Percentiles rank a stretch among this genome's conserved stretches.
These are phyloP conservation scores for Aspergillus vadensis DNA, from an alignment of 2,329 filamentous ascomycete species.

Conservation along the genomic window DNA sequence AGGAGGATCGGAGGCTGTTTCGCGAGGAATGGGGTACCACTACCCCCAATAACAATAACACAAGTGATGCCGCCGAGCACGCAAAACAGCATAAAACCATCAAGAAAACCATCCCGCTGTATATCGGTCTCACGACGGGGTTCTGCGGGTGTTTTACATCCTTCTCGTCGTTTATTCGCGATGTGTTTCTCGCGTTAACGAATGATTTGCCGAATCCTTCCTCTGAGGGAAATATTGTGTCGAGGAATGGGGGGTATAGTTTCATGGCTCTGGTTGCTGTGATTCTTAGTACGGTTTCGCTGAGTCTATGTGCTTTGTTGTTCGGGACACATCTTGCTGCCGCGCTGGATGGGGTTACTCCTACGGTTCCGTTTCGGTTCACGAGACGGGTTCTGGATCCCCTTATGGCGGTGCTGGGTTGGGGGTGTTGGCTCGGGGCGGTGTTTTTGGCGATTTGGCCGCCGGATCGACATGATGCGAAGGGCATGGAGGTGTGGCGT, in stretches of 20 bases:
- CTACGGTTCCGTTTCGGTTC: slow-evolving; percentile 60
- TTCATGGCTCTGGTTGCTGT: slow-evolving; percentile 80
- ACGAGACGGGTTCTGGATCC: slow-evolving; percentile 66
- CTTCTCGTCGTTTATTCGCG: slow-evolving; percentile 83
- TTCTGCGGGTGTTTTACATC: slow-evolving; percentile 90
- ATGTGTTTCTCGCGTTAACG: slow-evolving; percentile 75
- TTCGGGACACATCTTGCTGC: slow-evolving; percentile 75
- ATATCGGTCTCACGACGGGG: slow-evolving; percentile 81
- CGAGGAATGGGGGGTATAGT: slow-evolving; percentile 73
- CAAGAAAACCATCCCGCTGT: slow-evolving; percentile 87
- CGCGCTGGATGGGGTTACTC: slow-evolving; percentile 59
- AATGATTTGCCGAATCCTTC: slow-evolving; percentile 67
- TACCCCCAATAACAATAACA: slow-evolving; percentile 20
- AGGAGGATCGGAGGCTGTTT: slow-evolving; percentile 77
- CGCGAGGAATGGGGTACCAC: slow-evolving; percentile 62
- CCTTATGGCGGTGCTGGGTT: slow-evolving; percentile 64
- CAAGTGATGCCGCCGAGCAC: slow-evolving; percentile 26
- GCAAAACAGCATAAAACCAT: slow-evolving; percentile 59
- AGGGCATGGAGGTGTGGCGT: slow-evolving; percentile 64
- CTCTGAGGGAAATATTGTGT: slow-evolving; percentile 39
- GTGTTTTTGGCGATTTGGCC: slow-evolving; percentile 72
- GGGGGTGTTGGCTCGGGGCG: slow-evolving; percentile 76
- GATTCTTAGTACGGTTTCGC: slow-evolving; percentile 68
- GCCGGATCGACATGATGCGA: slow-evolving; percentile 54
- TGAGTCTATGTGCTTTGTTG: slow-evolving; percentile 70